A percentile compares a stretch with the other conserved stretches of the same genome.
Evolutionary conservation across 768 basidiomycete species (phyloP).

Genomic region (Mycena capillaripes): DNA sequence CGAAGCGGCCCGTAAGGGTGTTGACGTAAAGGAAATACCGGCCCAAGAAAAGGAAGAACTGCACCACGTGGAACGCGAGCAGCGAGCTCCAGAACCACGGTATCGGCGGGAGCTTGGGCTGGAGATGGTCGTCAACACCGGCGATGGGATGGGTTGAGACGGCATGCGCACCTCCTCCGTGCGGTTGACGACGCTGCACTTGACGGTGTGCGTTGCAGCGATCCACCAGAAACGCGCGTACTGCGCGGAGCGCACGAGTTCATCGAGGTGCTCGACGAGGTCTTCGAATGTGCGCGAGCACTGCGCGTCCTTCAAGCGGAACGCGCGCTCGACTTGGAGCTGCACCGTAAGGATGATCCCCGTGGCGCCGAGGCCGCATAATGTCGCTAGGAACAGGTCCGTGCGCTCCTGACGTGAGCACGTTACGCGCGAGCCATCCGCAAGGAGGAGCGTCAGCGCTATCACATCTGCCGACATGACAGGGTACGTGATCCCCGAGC

Average conservation of each 20-base stretch:
- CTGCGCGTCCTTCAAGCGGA: constrained; percentile 83
- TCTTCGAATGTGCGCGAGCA: constrained; percentile 74
- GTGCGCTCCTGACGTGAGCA: constrained; percentile 59
- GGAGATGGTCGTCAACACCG: constrained; percentile 21
- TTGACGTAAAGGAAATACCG: constrained; percentile 59
- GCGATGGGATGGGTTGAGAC: not conserved
- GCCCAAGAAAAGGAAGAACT: constrained; percentile 86
- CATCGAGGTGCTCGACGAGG: constrained; percentile 67
- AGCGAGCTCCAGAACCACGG: constrained; percentile 82
- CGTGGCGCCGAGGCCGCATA: constrained; percentile 92
- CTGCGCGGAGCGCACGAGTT: constrained; percentile 74
- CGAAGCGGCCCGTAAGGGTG: constrained; percentile 71
- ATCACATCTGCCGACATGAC: constrained; percentile 87
- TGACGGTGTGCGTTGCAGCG: constrained; percentile 80
- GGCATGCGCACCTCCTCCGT: constrained; percentile 74
- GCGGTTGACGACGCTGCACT: constrained; percentile 82
- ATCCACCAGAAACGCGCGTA: constrained; percentile 98
- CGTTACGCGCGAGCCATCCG: constrained; percentile 72
- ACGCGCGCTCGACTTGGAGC: constrained; percentile 85
- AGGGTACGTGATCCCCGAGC: constrained; percentile 84
- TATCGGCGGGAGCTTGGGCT: constrained; percentile 66
- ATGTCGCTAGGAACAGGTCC: constrained; percentile 90
- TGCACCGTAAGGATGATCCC: constrained; percentile 88
- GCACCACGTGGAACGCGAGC: constrained; percentile 87
- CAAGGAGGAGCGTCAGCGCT: constrained; percentile 81